Base-by-base conservation (phyloP, 306 rosid genomes). In the Quercus berberidifolia region DNA sequence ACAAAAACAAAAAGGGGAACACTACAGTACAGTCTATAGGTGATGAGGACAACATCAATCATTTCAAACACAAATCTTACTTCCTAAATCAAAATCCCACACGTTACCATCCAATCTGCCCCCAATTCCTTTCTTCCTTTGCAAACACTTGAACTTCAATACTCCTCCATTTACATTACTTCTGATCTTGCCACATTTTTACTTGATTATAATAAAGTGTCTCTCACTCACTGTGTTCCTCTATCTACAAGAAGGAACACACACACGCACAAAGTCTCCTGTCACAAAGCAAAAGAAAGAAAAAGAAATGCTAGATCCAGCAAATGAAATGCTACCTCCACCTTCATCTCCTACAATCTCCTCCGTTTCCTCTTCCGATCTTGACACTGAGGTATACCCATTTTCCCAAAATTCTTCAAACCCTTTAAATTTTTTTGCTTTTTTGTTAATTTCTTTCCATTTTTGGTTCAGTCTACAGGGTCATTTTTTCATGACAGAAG, bases 351-450 rank as follows among this genome's bases (percentile, higher is more conserved):
- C 99, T 14, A 84, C 97, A 55, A 90, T 88, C 71, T 95, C 99
- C 35, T 95, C 98, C 79, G 77, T 95, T 69, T 93, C 98, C 70
- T 95, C 99, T 75, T 95, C 99, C 89, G 98, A 95, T 93, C 94
- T 95, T 82, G 99, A 93, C 89, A 95, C 99, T 6, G 91, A 89
- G 93, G 93, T 87, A 31, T 6, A 14, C 78, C 41, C 71, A 56
- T 1, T 38, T 18, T 4, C 58, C 55, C 21, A 7, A n/a, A 19
- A 0, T 25, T 2, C 28, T 8, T 59, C 9, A 51, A 26, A 35
- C 14, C 12, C 23, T 25, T 26, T 14, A 3, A 11, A n/a, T 1
- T 8, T 75, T 21, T 12, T 4, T 19, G 65, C 25, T 17, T 19
- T 49, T 56, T 11, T n/a, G 46, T 41, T 49, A 49, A 49, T 49